Evolutionary conservation across 306 rosid species (phyloP), one percentile per base, ranked within the genome.

Genomic region (Cucurbita moschata): DNA sequence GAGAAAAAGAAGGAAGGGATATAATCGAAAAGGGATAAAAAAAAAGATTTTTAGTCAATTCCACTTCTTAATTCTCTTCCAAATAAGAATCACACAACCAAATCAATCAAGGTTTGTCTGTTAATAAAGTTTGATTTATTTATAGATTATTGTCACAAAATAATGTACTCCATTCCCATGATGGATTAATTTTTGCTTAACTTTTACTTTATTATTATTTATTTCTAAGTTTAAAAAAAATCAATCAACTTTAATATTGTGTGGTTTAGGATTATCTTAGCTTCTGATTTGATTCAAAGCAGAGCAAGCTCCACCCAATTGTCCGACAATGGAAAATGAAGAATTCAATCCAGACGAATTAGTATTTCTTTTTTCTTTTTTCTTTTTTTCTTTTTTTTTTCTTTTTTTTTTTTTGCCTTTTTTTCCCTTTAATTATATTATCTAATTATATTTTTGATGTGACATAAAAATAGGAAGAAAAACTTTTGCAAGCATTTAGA

Each of bases 41-140:
- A 26, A 49, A 13, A 86, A 83, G 54, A 70, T 77, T 68, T 81
- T 76, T 40, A 73, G 78, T 80, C 43, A 26, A 49, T 68, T 68
- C 73, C 73, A 68, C 18, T 62, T 40, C 55, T 35, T 82, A 80
- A 88, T 86, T 90, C 89, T 46, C 76, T 53, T 57, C 30, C 77
- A 68, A 82, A 76, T 59, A 71, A 87, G 79, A 84, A 81, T 80
- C 76, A 73, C 61, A 8, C 49, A 75, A 77, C 77, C 82, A 79
- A 83, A 75, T 79, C 78, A 73, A 85, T 82, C 84, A 74, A 78
- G 4, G 50, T 40, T 42, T 66, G 87, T 86, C 80, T 69, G 61
- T 75, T 83, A 79, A 82, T 83, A 79, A 82, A 87, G 83, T 74
- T 78, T 51, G 71, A 78, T 77, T 80, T 77, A n/a, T 66, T 66